Conservation (phyloP, 2,329 filamentous ascomycete genomes). For the Teratosphaeria zuluensis region DNA sequence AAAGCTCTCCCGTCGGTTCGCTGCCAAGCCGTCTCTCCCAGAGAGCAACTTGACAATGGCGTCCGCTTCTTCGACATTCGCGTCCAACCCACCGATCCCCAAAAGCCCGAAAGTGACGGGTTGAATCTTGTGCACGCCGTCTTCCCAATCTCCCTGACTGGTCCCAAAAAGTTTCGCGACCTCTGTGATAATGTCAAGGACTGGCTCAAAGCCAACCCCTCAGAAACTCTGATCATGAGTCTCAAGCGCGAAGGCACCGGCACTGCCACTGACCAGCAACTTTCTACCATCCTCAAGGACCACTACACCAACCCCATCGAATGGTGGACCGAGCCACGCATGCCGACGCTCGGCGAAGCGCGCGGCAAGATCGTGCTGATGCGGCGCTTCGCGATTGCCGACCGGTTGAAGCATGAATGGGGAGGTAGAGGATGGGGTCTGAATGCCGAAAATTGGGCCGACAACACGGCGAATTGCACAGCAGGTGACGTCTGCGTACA, state of each 20-base stretch:
- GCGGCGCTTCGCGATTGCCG: conserved; percentile 60
- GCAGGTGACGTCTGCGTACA: conserved; percentile 74
- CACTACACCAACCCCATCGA: conserved; percentile 54
- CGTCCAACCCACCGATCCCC: conserved; percentile 55
- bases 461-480: conserved; percentile 72
- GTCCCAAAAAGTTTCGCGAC: conserved; percentile 66
- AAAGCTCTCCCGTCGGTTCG: conserved; percentile 82
- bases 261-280: conserved; percentile 65
- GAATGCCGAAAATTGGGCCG: conserved; percentile 62
- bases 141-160: conserved; percentile 79
- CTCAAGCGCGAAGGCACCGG: conserved; percentile 88
- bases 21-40: conserved; percentile 73
- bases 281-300: conserved; percentile 61
- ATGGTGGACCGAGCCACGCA: conserved; percentile 71
- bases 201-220: conserved; percentile 69
- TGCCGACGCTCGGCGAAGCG: conserved; percentile 69
- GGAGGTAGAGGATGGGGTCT: conserved; percentile 47
- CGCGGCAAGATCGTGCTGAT: conserved; percentile 78
- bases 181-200: conserved; percentile 56
- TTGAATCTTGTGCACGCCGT: conserved; percentile 80
- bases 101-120: conserved; percentile 47
- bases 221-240: conserved; percentile 75
- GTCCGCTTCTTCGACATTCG: conserved; percentile 92
- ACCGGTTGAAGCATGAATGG: conserved; percentile 43
- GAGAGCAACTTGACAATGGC: conserved; percentile 74